Conservation (phyloP, 441 rosid genomes). For the Syzygium malaccense region DNA sequence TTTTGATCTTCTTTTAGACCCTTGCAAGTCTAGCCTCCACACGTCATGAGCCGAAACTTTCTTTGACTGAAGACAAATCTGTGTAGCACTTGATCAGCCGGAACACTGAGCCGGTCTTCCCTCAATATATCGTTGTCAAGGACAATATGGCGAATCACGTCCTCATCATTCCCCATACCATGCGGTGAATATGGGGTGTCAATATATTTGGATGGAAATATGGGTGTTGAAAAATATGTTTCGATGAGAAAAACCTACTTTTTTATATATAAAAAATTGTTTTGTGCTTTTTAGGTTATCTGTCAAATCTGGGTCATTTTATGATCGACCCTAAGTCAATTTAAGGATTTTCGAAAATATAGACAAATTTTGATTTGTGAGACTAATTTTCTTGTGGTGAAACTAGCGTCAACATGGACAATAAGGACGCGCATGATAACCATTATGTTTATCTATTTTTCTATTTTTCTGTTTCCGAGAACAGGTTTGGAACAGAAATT, state of each 20-base stretch:
- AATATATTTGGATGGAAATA: neutral
- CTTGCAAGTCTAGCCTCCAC: neutral
- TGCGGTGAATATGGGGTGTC: neutral
- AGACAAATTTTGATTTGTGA: neutral
- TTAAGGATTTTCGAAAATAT: neutral
- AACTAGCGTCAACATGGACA: neutral
- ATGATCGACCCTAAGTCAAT: neutral
- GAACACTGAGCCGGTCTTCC: neutral
- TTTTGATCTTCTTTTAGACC: neutral
- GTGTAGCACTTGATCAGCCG: neutral
- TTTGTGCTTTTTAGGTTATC: neutral
- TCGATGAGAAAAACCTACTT: neutral
- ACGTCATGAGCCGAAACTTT: neutral
- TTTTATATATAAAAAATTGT: neutral
- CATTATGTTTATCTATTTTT: no score
- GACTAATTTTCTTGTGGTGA: neutral
- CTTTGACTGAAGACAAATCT: neutral
- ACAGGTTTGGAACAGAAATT: no score
- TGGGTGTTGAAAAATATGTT: neutral
- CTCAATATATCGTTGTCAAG: neutral
- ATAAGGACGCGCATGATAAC: neutral
- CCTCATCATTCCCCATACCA: neutral
- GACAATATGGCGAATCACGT: neutral
- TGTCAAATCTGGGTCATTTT: neutral
- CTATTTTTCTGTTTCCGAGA: no score